These are phyloP conservation scores for Solanum pimpinellifolium DNA, from an alignment of 257 asterid genomes.

Conservation along the genomic window DNA sequence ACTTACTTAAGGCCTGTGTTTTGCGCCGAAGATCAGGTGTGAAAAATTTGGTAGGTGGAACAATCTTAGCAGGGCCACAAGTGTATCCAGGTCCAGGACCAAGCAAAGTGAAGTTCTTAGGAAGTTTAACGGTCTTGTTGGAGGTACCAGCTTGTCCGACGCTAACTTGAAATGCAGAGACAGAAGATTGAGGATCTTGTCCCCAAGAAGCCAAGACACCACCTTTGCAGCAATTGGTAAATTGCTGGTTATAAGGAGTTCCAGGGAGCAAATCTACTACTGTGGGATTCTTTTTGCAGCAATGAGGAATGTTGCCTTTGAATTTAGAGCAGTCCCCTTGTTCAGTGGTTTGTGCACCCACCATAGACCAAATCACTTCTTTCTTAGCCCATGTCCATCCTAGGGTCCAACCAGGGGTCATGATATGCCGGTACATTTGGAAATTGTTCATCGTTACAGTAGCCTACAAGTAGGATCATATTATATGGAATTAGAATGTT, in stretches of 20 bases:
- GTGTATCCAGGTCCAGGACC: constrained; percentile 77
- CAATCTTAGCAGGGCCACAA: constrained; percentile 73
- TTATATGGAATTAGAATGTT: not conserved
- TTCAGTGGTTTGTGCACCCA: constrained; percentile 62
- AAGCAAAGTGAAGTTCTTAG: constrained; percentile 58
- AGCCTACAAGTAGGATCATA: constrained; percentile 27
- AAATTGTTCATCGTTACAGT: constrained; percentile 55
- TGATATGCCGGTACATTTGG: constrained; percentile 64
- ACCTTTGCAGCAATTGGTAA: constrained; percentile 67
- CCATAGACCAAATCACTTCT: constrained; percentile 69
- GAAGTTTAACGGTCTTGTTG: constrained; percentile 63
- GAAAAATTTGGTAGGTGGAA: constrained; percentile 54
- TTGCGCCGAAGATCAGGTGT: constrained; percentile 60
- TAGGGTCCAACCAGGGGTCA: constrained; percentile 71
- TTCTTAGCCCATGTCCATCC: constrained; percentile 89
- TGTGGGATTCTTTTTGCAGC: constrained; percentile 59
- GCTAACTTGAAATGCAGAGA: constrained; percentile 53
- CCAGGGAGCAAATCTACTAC: constrained; percentile 68
- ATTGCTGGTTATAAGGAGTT: constrained; percentile 68
- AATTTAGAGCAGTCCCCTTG: constrained; percentile 85
- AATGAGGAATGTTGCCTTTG: constrained; percentile 67
- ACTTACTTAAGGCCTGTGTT: constrained; percentile 67
- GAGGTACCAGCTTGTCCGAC: constrained; percentile 73
- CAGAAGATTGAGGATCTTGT: constrained; percentile 48
- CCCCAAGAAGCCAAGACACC: constrained; percentile 67